Conservation (phyloP, 768 basidiomycete genomes). For the Kwoniella pini region DNA sequence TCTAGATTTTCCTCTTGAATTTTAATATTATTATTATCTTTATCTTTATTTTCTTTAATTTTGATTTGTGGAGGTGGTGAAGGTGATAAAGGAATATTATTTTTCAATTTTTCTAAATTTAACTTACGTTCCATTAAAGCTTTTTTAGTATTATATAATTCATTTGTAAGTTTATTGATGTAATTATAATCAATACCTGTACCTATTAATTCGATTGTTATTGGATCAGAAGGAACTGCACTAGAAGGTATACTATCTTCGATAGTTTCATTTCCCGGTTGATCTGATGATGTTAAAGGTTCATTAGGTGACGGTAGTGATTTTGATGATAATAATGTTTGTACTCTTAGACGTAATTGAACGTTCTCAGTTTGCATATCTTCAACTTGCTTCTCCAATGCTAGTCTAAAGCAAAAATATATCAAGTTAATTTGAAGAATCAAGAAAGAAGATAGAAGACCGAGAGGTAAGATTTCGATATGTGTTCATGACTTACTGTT, state of each 20-base stretch:
- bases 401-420: slow-evolving; percentile 1
- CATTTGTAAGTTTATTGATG: slow-evolving; percentile 26
- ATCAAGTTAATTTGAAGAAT: not conserved
- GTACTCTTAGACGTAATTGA: slow-evolving; percentile 22
- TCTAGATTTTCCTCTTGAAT: not conserved
- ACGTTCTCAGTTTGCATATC: slow-evolving; percentile 48
- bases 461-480: not conserved
- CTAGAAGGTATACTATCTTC: too few relatives aligned
- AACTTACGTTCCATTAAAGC: slow-evolving; percentile 20
- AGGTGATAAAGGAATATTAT: not conserved
- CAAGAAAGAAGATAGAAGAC: not conserved
- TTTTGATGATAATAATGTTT: not conserved
- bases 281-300: not conserved
- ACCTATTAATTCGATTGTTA: not conserved
- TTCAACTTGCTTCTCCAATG: slow-evolving; percentile 37
- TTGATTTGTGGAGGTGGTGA: too few relatives aligned
- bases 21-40: not conserved
- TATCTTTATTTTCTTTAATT: not conserved
- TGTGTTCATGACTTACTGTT: slow-evolving; percentile 36
- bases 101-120: not conserved
- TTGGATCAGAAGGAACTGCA: too few relatives aligned
- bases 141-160: slow-evolving; percentile 23
- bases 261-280: not conserved
- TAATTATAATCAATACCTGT: slow-evolving; percentile 34
- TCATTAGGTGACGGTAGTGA: not conserved